phyloP scores from a whole-genome alignment of 2,329 filamentous ascomycete species.

The Scopulariopsis brevicaulis region DNA sequence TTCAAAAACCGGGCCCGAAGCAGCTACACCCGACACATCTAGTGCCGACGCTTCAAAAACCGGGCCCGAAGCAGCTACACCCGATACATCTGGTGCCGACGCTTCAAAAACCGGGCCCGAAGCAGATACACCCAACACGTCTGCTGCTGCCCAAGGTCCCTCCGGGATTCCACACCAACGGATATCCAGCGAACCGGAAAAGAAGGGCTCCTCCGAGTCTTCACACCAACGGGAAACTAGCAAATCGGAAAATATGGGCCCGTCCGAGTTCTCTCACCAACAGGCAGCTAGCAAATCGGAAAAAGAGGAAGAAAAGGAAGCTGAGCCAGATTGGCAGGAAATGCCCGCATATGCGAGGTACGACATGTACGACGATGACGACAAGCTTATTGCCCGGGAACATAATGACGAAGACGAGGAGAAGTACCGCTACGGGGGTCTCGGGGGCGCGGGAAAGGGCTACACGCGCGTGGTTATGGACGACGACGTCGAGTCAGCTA shows the following conservation, averaged over 20 bases:
- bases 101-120: constrained; percentile 1
- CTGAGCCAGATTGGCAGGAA: constrained; percentile 73
- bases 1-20: constrained; percentile 5
- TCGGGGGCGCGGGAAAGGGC: constrained; percentile 85
- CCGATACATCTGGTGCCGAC: constrained; percentile 22
- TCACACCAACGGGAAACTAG: constrained; percentile 73
- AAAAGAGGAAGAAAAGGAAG: constrained; percentile 35
- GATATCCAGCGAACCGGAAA: constrained; percentile 45
- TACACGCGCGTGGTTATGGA: constrained; percentile 94
- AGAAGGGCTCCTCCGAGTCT: constrained; percentile 53
- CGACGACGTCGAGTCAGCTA: constrained; percentile 86
- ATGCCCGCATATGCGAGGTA: constrained; percentile 92
- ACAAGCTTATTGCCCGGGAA: constrained; percentile 75
- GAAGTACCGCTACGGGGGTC: constrained; percentile 56
- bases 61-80: constrained; percentile 14
- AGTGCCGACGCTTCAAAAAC: constrained; percentile 12
- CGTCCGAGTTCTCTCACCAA: constrained; percentile 82
- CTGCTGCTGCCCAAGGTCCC: constrained; percentile 21
- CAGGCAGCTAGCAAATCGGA: constrained; percentile 50
- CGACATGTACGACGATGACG: constrained; percentile 92
- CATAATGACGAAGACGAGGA: constrained; percentile 61
- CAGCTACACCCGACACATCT: constrained; percentile 21
- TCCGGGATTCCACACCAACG: constrained; percentile 93
- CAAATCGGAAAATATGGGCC: constrained; percentile 32
- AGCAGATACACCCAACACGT: constrained; percentile 21